These are phyloP conservation scores for Hericium erinaceus DNA, from an alignment of 768 basidiomycete genomes.

Conservation along the genomic window DNA sequence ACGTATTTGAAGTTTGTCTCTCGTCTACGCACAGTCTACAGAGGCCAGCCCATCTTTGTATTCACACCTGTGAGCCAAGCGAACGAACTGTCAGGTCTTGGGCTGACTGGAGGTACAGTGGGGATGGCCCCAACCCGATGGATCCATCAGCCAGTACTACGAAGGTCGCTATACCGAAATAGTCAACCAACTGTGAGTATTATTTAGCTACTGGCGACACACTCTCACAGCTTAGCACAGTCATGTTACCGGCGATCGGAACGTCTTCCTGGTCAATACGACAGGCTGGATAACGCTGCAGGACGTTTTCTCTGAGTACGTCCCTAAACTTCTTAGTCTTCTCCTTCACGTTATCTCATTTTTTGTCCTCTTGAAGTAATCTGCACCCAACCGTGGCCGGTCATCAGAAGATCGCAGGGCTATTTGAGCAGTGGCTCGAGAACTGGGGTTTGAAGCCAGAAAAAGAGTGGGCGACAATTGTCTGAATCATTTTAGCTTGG, in stretches of 20 bases:
- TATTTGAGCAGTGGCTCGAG: conserved; percentile 37
- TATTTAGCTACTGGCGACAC: not conserved
- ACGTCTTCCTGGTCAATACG: conserved; percentile 45
- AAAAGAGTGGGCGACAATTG: not conserved
- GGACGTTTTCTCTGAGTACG: conserved; percentile 40
- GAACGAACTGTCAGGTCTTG: not conserved
- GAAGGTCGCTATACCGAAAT: conserved; percentile 37
- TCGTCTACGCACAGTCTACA: conserved; percentile 35
- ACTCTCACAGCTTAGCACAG: conserved; percentile 15
- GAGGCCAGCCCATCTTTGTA: conserved; percentile 38
- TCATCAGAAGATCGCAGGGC: conserved; percentile 36
- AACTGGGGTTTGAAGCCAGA: conserved; percentile 32
- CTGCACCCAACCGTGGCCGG: conserved; percentile 39
- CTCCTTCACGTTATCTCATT: too few relatives aligned
- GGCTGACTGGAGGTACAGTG: conserved; percentile 24
- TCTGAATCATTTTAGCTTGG: not conserved
- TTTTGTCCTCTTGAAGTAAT: conserved; percentile 26
- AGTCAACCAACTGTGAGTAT: conserved; percentile 28
- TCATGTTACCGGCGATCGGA: conserved; percentile 33
- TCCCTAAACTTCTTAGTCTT: not conserved
- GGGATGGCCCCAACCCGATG: conserved; percentile 48
- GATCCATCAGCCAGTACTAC: conserved; percentile 36
- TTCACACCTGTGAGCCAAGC: conserved; percentile 37
- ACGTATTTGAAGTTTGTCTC: conserved; percentile 39
- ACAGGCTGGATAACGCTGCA: conserved; percentile 45